Evolutionary conservation across 2,329 filamentous ascomycete species (phyloP).

Genomic region (Ophiostoma quercus): DNA sequence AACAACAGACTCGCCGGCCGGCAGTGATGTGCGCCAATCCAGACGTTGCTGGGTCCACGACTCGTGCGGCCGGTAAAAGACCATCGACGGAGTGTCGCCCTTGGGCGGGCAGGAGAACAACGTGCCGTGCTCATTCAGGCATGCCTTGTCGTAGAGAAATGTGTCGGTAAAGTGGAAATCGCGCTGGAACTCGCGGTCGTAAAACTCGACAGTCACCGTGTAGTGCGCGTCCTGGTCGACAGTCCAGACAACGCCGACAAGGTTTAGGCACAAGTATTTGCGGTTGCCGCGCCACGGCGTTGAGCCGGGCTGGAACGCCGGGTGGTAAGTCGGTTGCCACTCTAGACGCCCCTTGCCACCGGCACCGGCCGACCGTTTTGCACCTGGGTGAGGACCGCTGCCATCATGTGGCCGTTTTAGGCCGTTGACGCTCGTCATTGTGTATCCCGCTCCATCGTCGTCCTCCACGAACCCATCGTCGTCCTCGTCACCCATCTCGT

Average conservation of each 20-base stretch:
- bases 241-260: conserved; percentile 94
- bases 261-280: conserved; percentile 86
- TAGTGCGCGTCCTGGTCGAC: conserved; percentile 91
- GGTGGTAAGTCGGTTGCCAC: conserved; percentile 63
- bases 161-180: conserved; percentile 98
- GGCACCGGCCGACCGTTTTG: conserved; percentile 41
- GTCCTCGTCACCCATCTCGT: conserved; percentile 53
- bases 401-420: conserved; percentile 45
- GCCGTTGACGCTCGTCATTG: conserved; percentile 42
- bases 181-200: conserved; percentile 84
- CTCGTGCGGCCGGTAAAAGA: conserved; percentile 97
- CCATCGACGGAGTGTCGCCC: conserved; percentile 55
- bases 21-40: conserved; percentile 88
- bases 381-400: conserved; percentile 38
- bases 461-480: conserved; percentile 84
- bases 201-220: conserved; percentile 95
- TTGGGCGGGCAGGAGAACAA: conserved; percentile 76
- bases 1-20: conserved; percentile 75
- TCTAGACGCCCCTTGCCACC: conserved; percentile 35
- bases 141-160: conserved; percentile 93
- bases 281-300: conserved; percentile 94
- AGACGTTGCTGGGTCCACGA: conserved; percentile 84
- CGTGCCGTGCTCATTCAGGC: conserved; percentile 76
- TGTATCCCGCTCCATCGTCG: conserved; percentile 90
- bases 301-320: conserved; percentile 85